Evolutionary conservation across 169 alveolate genomes (phyloP).

Genomic region (Besnoitia besnoiti): DNA sequence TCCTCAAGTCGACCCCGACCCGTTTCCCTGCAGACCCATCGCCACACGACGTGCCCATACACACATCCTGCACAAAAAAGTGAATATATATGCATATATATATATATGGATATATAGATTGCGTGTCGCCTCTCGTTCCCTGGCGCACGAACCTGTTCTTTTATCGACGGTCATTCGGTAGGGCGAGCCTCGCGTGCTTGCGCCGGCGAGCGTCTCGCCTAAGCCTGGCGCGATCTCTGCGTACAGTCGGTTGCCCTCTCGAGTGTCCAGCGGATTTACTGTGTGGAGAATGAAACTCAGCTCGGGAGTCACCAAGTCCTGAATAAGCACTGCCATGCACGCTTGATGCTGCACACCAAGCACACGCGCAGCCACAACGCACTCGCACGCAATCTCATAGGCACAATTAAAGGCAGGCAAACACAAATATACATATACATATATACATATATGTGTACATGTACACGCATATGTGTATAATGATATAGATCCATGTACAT

Average conservation of each 20-base stretch:
- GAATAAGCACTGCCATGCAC: constrained; percentile 50
- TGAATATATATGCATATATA: neutral
- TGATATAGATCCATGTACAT: neutral
- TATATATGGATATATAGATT: neutral
- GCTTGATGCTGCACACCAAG: constrained; percentile 33
- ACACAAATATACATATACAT: neutral
- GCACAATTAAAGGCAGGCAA: neutral
- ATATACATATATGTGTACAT: neutral
- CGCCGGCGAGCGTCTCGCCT: constrained; percentile 52
- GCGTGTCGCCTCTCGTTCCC: neutral
- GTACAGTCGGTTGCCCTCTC: neutral
- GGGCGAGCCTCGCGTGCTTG: constrained; percentile 45
- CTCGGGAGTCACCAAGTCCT: constrained; percentile 34
- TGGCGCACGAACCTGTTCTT: constrained; percentile 30
- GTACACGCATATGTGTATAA: neutral
- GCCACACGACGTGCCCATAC: neutral
- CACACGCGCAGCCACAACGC: neutral
- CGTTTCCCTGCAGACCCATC: too few species aligned
- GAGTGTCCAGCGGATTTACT: neutral
- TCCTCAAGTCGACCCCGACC: too few species aligned
- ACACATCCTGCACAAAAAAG: neutral
- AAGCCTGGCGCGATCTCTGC: constrained; percentile 54
- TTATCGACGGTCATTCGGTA: constrained; percentile 43
- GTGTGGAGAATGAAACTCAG: constrained; percentile 48
- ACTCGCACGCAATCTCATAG: too few species aligned